Evolutionary conservation across 1,284 basidiomycete species (phyloP), one percentile per base, ranked within the genome.

Genomic region (Cryptococcus hybrid): DNA sequence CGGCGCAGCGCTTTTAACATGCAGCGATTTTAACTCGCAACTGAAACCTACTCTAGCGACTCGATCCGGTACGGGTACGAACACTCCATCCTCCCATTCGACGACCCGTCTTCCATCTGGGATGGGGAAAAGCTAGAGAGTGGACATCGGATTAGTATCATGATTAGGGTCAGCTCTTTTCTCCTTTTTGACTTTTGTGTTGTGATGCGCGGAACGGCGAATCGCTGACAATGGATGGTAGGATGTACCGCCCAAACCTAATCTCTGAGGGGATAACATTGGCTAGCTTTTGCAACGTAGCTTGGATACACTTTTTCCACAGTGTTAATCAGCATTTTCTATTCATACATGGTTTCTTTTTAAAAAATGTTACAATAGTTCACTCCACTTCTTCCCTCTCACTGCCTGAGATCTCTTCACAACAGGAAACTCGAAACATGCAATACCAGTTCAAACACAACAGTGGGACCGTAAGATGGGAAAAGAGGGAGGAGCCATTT

Each of bases 1-100:
- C 2, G 1, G 7, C 82, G 13, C 64, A 81, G 13, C 12, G 18
- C 43, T 8, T 44, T 44, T 44, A n/a, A 13, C 43, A 13, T 44
- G 7, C 9, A 1, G 24, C 24, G 24, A 24, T 24, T 24, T 24
- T 24, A 24, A 24, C 24, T 24, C 24, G 24, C 24, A 24, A 24
- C 24, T 24, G 2, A 24, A 24, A 24, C 30, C 4, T 30, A 30
- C 12, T 39, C 5, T 36, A 63, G 61, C 18, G 61, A 63, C 52
- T 51, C 58, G 9, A 51, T 63, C 1, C 36, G 61, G 40, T 63
- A 63, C 38, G 35, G 49, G 7, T 63, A 60, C 44, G 61, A 63
- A 43, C 61, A 63, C 44, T 57, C 61, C 5, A 63, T 63, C 39
- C 47, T 63, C 12, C 54, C 56, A 1, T 60, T 60, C 39, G 44